Evolutionary conservation across 1,139 yeast genomes (phyloP), one percentile per base, ranked within the genome.

Genomic region (Yarrowia galli): DNA sequence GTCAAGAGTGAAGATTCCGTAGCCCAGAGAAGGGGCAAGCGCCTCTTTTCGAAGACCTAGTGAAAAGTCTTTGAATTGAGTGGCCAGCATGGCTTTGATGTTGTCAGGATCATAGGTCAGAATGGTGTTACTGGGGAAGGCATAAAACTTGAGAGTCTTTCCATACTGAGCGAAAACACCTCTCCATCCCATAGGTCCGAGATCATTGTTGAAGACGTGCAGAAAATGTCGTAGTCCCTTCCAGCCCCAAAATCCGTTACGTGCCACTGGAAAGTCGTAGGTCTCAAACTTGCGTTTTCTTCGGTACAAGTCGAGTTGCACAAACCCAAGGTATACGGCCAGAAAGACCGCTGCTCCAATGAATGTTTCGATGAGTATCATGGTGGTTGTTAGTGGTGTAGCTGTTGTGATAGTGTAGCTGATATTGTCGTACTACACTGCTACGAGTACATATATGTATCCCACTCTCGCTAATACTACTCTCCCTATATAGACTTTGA

Each of bases 1-100:
- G 70, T 84, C 86, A 46, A 84, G 77, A 3, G 87, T 84, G 75
- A 85, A 85, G 68, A 85, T 84, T 2, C 88, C 88, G 70, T 84
- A 83, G 6, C 88, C 88, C 64, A 85, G 77, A 43, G 83, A 75
- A 5, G 85, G 84, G 45, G 70, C 70, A 71, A 84, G 79, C 45
- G 77, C 79, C 2, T 74, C 73, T 73, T 82, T 82, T 71, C 88
- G 81, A 1, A 74, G 43, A 13, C 65, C 65, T 15, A 60, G 36
- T 83, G 81, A 80, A 75, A 83, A 85, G 70, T 85, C 87, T 71
- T 79, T 79, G 73, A 85, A 85, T 67, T 82, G 72, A 3, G 80
- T 76, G 10, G 80, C 77, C 42, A 78, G 71, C 9, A 78, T 65
- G 3, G 79, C 71, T 70, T 77, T 77, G 71, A 54, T 25, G 38